Conservation (phyloP, 495 filamentous ascomycete genomes). For the Aspergillus asperescens region DNA sequence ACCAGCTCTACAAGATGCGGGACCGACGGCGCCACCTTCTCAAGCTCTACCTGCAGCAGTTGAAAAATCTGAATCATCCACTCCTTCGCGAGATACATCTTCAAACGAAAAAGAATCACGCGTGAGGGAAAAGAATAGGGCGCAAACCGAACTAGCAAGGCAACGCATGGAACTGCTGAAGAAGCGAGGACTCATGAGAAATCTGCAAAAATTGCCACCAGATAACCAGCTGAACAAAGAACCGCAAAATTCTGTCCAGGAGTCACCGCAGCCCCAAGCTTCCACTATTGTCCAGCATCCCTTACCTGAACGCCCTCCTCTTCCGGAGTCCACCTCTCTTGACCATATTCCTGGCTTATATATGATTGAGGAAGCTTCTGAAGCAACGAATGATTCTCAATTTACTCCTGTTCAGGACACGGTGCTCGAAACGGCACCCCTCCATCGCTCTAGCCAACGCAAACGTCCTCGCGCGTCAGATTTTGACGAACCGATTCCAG, state of each 20-base stretch:
- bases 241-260: conserved; percentile 3
- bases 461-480: conserved; percentile 87
- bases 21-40: conserved; percentile 20
- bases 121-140: conserved; percentile 50
- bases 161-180: conserved; percentile 50
- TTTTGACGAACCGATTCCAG: conserved; percentile 52
- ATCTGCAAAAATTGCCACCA: conserved; percentile 25
- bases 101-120: conserved; percentile 25
- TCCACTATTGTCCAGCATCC: conserved; percentile 33
- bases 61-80: conserved; percentile 4
- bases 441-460: conserved; percentile 38
- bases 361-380: conserved; percentile 33
- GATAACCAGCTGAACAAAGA: conserved; percentile 5
- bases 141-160: conserved; percentile 49
- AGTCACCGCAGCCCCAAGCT: background rate
- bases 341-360: conserved; percentile 50
- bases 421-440: conserved; percentile 23
- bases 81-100: conserved; percentile 12
- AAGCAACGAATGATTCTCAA: conserved; percentile 1
- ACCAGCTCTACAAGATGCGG: conserved; percentile 15
- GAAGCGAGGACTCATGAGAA: conserved; percentile 35
- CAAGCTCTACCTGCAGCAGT: conserved; percentile 4
- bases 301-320: conserved; percentile 40
- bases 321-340: conserved; percentile 22
- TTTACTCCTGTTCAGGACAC: conserved; percentile 10